Conservation (phyloP, 1,284 basidiomycete species). For the Malassezia pachydermatis region DNA sequence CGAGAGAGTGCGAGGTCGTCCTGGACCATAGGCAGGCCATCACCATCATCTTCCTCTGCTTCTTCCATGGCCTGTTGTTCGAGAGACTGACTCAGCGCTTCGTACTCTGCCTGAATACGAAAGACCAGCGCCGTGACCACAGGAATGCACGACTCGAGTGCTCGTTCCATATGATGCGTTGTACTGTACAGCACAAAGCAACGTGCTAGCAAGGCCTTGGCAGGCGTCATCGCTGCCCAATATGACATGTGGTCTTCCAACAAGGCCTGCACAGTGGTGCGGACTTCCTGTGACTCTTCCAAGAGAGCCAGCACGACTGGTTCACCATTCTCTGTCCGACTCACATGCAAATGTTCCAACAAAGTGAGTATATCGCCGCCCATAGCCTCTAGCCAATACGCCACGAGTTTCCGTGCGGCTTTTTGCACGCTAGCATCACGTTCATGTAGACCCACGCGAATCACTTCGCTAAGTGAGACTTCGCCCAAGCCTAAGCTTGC, state of each 20-base stretch:
- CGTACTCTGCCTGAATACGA: conserved; percentile 61
- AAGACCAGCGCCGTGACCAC: conserved; percentile 83
- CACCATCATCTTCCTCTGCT: conserved; percentile 19
- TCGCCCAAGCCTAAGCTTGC: conserved; percentile 28
- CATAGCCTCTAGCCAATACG: conserved; percentile 35
- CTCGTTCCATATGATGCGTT: conserved; percentile 55
- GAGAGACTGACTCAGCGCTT: conserved; percentile 24
- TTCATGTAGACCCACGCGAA: conserved; percentile 68
- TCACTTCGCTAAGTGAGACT: conserved; percentile 25
- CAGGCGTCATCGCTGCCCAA: conserved; percentile 68
- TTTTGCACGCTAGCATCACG: conserved; percentile 70
- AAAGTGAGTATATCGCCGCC: conserved; percentile 51
- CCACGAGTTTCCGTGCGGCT: conserved; percentile 58
- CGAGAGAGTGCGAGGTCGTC: conserved; percentile 35
- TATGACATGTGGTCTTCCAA: conserved; percentile 62
- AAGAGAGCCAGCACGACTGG: conserved; percentile 61
- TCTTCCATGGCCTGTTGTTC: conserved; percentile 29
- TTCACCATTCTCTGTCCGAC: conserved; percentile 55
- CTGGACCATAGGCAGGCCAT: conserved; percentile 16
- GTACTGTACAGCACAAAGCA: conserved; percentile 75
- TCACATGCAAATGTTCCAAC: conserved; percentile 59
- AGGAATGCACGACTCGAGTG: conserved; percentile 67
- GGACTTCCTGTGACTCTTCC: conserved; percentile 56
- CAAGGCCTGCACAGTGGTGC: conserved; percentile 55
- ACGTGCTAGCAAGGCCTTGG: conserved; percentile 71